These are phyloP conservation scores for Globisporangium nunn DNA, from an alignment of 352 stramenopile genomes.

Conservation along the genomic window DNA sequence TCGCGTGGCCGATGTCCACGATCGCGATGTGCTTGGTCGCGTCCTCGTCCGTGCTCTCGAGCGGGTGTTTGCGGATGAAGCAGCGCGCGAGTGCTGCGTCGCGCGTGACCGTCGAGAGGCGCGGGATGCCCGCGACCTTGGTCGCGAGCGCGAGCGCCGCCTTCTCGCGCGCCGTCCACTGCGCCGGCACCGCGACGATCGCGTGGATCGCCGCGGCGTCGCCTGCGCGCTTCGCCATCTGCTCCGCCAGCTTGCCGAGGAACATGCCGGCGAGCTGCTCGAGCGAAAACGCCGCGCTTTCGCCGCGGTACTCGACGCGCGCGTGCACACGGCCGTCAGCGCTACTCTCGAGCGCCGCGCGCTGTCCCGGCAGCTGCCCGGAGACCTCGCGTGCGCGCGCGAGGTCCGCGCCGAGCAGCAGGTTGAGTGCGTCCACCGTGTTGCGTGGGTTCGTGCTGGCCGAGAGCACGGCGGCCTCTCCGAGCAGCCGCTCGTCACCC, in stretches of 20 bases:
- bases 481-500: slow-evolving; percentile 73
- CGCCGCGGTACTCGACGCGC: slow-evolving; percentile 53
- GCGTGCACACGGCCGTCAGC: slow-evolving; percentile 28
- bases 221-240: slow-evolving; percentile 43
- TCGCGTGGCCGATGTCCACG: slow-evolving; percentile 85
- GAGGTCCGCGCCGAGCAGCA: slow-evolving; percentile 56
- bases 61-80: slow-evolving; percentile 80
- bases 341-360: slow-evolving; percentile 31
- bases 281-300: slow-evolving; percentile 43
- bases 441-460: slow-evolving; percentile 81
- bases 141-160: slow-evolving; percentile 35
- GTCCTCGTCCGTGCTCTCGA: slow-evolving; percentile 20
- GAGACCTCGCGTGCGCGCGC: slow-evolving; percentile 32
- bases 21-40: slow-evolving; percentile 68
- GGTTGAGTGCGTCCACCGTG: slow-evolving; percentile 65
- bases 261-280: slow-evolving; percentile 78
- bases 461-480: slow-evolving; percentile 79
- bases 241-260: slow-evolving; percentile 59
- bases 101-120: slow-evolving; percentile 38
- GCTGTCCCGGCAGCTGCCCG: slow-evolving; percentile 37
- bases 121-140: slow-evolving; percentile 56
- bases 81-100: slow-evolving; percentile 48
- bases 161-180: slow-evolving; percentile 52
- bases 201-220: slow-evolving; percentile 38
- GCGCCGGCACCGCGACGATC: slow-evolving; percentile 55